Evolutionary conservation across 805 yeast genomes (phyloP).

Genomic region (Ogataea siamensis): DNA sequence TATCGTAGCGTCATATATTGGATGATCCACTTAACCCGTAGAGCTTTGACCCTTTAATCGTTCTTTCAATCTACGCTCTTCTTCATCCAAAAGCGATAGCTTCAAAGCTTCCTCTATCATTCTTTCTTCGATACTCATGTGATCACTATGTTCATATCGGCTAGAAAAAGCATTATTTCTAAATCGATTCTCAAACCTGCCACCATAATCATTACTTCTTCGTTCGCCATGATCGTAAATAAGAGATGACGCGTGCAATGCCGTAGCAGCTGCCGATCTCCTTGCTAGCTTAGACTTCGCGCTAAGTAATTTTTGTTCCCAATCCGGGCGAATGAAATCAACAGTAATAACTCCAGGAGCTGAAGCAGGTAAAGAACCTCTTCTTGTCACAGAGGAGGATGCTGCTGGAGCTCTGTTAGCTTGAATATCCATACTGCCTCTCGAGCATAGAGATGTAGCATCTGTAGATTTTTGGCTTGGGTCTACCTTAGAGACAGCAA

Average conservation of each 20-base stretch:
- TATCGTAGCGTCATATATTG: no score
- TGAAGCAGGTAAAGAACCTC: constrained; percentile 61
- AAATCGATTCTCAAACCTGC: not conserved
- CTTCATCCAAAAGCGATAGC: constrained; percentile 68
- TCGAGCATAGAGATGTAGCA: not conserved
- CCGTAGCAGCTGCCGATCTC: constrained; percentile 90
- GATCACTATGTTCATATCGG: constrained; percentile 44
- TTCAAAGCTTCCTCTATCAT: constrained; percentile 86
- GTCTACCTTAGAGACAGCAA: no score
- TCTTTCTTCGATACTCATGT: constrained; percentile 56
- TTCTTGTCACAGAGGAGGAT: constrained; percentile 31
- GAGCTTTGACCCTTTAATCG: constrained; percentile 6
- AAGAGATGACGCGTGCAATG: constrained; percentile 84
- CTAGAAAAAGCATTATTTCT: constrained; percentile 36
- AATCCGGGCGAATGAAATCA: constrained; percentile 86
- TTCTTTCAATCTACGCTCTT: constrained; percentile 44
- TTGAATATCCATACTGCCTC: no score
- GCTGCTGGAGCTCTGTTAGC: not conserved
- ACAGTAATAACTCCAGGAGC: constrained; percentile 73
- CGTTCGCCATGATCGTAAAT: constrained; percentile 41
- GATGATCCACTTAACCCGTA: no score
- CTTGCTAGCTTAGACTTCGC: constrained; percentile 80
- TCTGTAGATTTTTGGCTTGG: no score
- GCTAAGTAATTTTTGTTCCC: constrained; percentile 72
- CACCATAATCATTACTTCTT: no score